phyloP scores from a whole-genome alignment of 352 stramenopile species.

The Globisporangium spiculum region DNA sequence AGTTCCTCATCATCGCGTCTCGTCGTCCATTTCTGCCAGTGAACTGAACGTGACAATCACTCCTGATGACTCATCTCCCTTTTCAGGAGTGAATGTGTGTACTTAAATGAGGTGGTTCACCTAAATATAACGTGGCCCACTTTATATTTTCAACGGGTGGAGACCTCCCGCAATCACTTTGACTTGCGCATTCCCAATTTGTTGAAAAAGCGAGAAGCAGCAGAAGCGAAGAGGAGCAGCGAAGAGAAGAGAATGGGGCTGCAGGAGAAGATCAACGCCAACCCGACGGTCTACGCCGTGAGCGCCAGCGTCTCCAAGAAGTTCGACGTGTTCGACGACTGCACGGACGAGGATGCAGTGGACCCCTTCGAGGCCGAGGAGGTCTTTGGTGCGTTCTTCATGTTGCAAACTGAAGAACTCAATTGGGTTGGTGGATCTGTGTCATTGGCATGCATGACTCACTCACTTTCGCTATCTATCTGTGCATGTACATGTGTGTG shows the following conservation, averaged over 20 bases:
- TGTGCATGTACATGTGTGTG: constrained; percentile 9
- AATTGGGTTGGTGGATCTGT: neutral
- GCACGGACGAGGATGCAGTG: constrained; percentile 52
- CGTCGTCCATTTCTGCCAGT: neutral
- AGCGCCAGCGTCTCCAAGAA: constrained; percentile 50
- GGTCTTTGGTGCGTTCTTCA: constrained; percentile 67
- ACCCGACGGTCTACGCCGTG: constrained; percentile 85
- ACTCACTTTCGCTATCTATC: neutral
- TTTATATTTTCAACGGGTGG: neutral
- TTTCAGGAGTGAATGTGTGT: neutral
- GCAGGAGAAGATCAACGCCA: constrained; percentile 85
- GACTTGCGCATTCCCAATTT: neutral
- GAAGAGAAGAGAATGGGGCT: neutral
- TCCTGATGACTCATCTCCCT: neutral
- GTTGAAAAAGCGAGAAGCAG: constrained; percentile 6
- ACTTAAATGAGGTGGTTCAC: neutral
- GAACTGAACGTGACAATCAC: neutral
- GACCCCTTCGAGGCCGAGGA: constrained; percentile 84
- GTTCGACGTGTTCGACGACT: constrained; percentile 56
- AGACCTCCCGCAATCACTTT: neutral
- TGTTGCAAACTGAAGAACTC: neutral
- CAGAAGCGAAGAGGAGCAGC: neutral
- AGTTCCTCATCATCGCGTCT: neutral
- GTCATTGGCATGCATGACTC: neutral
- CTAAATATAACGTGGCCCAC: neutral